Evolutionary conservation across 257 asterid species (phyloP), one percentile per base, ranked within the genome.

Genomic region (Orobanche coerulescens): DNA sequence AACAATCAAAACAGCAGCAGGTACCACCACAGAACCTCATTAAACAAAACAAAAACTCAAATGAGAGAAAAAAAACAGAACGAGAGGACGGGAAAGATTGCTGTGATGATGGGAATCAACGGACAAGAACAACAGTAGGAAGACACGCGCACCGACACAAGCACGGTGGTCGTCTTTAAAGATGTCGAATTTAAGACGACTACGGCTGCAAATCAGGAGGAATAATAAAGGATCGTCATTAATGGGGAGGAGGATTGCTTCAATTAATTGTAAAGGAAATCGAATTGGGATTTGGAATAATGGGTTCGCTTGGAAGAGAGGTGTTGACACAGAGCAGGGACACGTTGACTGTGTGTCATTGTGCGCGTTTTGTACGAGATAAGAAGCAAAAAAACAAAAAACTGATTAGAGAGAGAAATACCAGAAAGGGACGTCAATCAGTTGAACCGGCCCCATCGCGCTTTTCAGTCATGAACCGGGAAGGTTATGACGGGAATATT

Each of bases 11-110:
- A 68, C 47, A 64, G 65, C 52, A 64, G 65, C 76, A 50, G 52
- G 7, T 26, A 68, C 60, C 80, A 59, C 78, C 74, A 62, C 74
- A 42, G 65, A 74, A 68, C 82, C 64, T 79, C 82, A 79, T 79
- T 71, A 73, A 75, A 65, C 74, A 62, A 19, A 52, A 50, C 6
- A 48, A 24, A 62, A 33, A 34, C 9, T 10, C 62, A 47, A 53
- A n/a, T n/a, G n/a, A n/a, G n/a, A 23, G 44, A 51, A 43, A 2
- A 56, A 50, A 28, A 23, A 28, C 58, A 48, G 23, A 36, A 18
- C 37, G 64, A 49, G 39, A 47, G 36, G 13, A 67, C 57, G 70
- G 70, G 71, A 44, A 24, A 43, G 67, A 76, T 67, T 58, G 71
- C 65, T 67, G 57, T 12, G 49, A 8, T 11, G 62, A 64, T 22